Conservation (phyloP, 768 basidiomycete species). For the Suillus alpinus region DNA sequence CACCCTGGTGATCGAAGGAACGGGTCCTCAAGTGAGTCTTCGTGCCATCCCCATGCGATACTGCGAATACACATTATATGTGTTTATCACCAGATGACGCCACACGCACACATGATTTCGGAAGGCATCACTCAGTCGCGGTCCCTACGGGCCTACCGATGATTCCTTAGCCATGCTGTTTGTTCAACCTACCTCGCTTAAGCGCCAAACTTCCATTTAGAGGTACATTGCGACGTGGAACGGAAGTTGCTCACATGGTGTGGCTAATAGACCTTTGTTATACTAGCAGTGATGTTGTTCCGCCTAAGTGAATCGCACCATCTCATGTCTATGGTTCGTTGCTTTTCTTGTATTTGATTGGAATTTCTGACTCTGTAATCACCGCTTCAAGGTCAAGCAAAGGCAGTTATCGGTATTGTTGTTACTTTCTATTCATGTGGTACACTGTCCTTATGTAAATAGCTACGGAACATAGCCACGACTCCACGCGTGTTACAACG, state of each 20-base stretch:
- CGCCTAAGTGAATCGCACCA: background rate
- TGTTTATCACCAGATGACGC: slow-evolving; percentile 51
- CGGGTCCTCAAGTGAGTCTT: slow-evolving; percentile 31
- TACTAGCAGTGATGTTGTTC: background rate
- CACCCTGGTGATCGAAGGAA: slow-evolving; percentile 61
- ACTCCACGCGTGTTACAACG: background rate
- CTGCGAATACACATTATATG: background rate
- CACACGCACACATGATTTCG: slow-evolving; percentile 58
- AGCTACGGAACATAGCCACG: background rate
- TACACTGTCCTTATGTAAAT: background rate
- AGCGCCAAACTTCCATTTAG: background rate
- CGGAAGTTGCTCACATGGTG: background rate
- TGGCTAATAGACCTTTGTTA: background rate
- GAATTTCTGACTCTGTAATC: background rate
- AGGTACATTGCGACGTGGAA: background rate
- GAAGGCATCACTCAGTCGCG: slow-evolving; percentile 69
- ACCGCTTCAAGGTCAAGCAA: background rate
- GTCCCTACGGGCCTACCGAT: slow-evolving; percentile 18
- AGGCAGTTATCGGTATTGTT: background rate
- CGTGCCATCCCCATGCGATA: background rate
- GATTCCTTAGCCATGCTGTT: slow-evolving; percentile 5
- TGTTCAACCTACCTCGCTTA: slow-evolving; percentile 12
- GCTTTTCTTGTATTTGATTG: background rate
- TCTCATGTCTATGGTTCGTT: background rate
- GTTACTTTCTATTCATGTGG: background rate